Evolutionary conservation across 2,329 filamentous ascomycete genomes (phyloP).

Genomic region (Colletotrichum magnum): DNA sequence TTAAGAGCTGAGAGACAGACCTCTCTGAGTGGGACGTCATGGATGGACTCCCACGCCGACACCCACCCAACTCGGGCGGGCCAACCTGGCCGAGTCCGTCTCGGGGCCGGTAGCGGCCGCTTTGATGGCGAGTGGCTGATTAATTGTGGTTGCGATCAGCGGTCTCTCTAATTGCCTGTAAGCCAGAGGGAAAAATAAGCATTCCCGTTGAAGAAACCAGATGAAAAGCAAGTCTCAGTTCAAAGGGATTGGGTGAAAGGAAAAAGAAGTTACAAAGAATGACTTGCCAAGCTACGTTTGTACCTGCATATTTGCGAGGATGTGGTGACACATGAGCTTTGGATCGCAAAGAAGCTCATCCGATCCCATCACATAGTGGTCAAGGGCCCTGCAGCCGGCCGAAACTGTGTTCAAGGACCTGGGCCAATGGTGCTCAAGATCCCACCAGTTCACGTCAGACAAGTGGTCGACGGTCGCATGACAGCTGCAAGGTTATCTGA

Average conservation of each 20-base stretch:
- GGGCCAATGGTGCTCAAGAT: slow-evolving; percentile 18
- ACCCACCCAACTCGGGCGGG: background rate
- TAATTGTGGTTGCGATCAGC: slow-evolving; percentile 14
- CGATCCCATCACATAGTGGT: background rate
- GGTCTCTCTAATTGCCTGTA: background rate
- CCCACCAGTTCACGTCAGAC: slow-evolving; percentile 27
- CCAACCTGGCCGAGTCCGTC: slow-evolving; percentile 22
- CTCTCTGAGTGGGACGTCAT: too few species aligned
- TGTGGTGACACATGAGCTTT: background rate
- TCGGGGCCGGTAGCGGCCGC: slow-evolving; percentile 8
- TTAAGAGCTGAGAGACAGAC: too few species aligned
- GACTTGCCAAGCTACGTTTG: background rate
- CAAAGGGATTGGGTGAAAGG: background rate
- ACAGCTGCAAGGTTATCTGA: slow-evolving; percentile 40
- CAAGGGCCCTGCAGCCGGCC: slow-evolving; percentile 14
- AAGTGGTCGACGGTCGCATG: slow-evolving; percentile 22
- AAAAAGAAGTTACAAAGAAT: background rate
- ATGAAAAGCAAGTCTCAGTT: background rate
- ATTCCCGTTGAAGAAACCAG: background rate
- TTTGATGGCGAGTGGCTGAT: background rate
- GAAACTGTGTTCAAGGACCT: slow-evolving; percentile 17
- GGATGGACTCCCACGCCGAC: background rate
- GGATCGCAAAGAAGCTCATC: slow-evolving; percentile 7
- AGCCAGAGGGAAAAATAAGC: background rate
- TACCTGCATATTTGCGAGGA: background rate